Conservation (phyloP, 257 asterid species). For the Mentha longifolia region DNA sequence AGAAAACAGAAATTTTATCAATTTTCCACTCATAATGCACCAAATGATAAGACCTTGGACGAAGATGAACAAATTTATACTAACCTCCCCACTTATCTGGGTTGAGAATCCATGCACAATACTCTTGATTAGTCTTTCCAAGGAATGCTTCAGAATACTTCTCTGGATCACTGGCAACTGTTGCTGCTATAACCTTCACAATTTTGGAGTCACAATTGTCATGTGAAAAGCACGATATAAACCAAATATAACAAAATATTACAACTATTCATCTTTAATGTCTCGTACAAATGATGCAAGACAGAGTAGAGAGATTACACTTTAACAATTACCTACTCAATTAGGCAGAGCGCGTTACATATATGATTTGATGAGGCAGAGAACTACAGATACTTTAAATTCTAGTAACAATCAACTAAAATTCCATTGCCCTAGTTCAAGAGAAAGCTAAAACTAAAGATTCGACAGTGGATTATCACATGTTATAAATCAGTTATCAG, state of each 20-base stretch:
- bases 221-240: conserved; percentile 18
- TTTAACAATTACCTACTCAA: not conserved
- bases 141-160: conserved; percentile 86
- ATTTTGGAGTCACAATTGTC: conserved; percentile 22
- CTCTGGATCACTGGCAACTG: conserved; percentile 80
- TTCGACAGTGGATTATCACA: not conserved
- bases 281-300: not conserved
- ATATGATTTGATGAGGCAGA: not conserved
- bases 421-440: not conserved
- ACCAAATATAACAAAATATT: conserved; percentile 1
- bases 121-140: conserved; percentile 82
- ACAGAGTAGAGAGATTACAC: not conserved
- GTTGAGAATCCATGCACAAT: conserved; percentile 88
- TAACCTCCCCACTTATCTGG: conserved; percentile 99
- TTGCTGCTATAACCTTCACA: conserved; percentile 88
- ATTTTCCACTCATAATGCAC: conserved; percentile 10
- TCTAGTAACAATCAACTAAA: not conserved
- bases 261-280: not conserved
- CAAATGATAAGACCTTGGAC: not conserved
- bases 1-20: not conserved
- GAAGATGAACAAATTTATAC: conserved; percentile 24
- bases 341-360: not conserved
- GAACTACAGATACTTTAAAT: not conserved
- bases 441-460: not conserved
- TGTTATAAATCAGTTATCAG: conserved; percentile 21